These are phyloP conservation scores for Fusarium pilosicola DNA, from an alignment of 2,329 filamentous ascomycete genomes.

Conservation along the genomic window DNA sequence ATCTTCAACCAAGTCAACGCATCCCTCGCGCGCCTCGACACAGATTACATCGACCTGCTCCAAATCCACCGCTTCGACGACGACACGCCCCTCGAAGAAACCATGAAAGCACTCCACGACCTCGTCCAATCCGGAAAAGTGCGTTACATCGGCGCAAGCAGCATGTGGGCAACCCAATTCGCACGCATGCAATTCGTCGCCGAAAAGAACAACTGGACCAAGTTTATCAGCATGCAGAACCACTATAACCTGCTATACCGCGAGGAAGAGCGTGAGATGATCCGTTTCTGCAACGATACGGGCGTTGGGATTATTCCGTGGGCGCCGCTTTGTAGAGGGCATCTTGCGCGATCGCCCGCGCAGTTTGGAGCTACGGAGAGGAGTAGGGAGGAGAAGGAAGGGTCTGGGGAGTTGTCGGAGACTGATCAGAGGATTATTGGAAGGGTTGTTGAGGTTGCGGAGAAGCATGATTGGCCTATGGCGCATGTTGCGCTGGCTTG, in stretches of 20 bases:
- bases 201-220: conserved; percentile 64
- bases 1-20: conserved; percentile 37
- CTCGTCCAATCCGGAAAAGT: conserved; percentile 66
- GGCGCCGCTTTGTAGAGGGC: conserved; percentile 32
- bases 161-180: conserved; percentile 59
- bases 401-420: conserved; percentile 16
- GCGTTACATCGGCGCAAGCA: conserved; percentile 61
- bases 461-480: conserved; percentile 25
- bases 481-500: conserved; percentile 32
- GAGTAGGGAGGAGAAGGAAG: conserved; percentile 24
- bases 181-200: conserved; percentile 61
- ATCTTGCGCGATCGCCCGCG: conserved; percentile 15
- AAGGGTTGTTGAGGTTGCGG: conserved; percentile 14
- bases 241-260: conserved; percentile 65
- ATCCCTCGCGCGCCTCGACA: conserved; percentile 32
- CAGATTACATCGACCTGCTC: conserved; percentile 63
- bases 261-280: conserved; percentile 65
- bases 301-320: conserved; percentile 35
- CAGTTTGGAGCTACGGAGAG: conserved; percentile 24
- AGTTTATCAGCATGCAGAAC: conserved; percentile 69
- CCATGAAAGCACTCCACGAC: conserved; percentile 67
- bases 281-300: conserved; percentile 52
- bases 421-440: conserved; percentile 17
- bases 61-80: conserved; percentile 62
- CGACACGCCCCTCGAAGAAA: conserved; percentile 61